Evolutionary conservation across 805 yeast species (phyloP), one percentile per base, ranked within the genome.

Genomic region (Ogataea trehaloabstinens): DNA sequence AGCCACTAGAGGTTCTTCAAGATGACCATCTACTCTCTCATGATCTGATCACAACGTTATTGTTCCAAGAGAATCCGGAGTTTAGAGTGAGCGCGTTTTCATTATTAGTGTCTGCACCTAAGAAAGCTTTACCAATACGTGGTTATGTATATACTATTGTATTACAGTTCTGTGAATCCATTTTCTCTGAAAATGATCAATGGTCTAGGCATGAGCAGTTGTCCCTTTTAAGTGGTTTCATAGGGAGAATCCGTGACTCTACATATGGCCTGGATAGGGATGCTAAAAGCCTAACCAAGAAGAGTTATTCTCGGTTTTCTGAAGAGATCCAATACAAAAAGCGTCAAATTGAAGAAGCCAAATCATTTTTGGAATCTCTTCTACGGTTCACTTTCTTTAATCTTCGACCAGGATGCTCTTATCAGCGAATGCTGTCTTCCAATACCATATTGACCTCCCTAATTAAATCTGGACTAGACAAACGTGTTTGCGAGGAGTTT

Each of bases 181-280:
- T 81, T 44, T 71, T 83, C 41, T 67, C 73, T n/a, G 95, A 85
- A 42, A 67, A 74, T 15, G 78, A 82, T 40, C 69, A 86, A 12
- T 90, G 84, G 44, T 68, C 76, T 1, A 68, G 96, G 53, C 81
- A 80, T 46, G 80, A 76, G 32, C 77, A 85, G 36, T 67, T 70
- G 19, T 79, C 91, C 3, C 53, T 76, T 13, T 60, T 89, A 40
- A 73, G 82, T 38, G 77, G 72, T 40, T 80, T 89, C 46, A 54
- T 87, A 10, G 58, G 71, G 20, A 68, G 96, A 48, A 60, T 85
- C 13, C 71, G 85, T 47, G 93, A 83, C 37, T 84, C 90, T 0
- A 61, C 82, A 1, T 79, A 82, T 55, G 73, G 80, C 0, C 48
- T 77, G 19, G 53, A 71, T 17, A 71, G 86, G 51, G 83, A 79